phyloP scores from a whole-genome alignment of 345 rosid species.

The Nephelium lappaceum region DNA sequence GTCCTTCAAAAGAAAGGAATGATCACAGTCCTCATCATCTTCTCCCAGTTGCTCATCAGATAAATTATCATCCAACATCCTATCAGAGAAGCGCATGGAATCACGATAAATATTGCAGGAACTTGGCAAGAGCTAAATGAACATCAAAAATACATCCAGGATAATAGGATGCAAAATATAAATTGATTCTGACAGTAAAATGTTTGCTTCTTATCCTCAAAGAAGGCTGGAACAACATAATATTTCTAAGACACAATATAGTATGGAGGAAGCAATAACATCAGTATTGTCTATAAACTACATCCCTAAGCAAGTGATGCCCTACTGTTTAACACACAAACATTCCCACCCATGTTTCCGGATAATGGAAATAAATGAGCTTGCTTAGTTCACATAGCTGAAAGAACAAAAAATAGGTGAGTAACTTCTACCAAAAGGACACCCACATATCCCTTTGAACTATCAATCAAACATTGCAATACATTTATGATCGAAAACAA shows the following conservation, averaged over 20 bases:
- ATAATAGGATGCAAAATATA: not conserved
- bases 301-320: not conserved
- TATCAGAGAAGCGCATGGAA: constrained; percentile 31
- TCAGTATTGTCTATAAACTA: not conserved
- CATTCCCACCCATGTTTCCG: not conserved
- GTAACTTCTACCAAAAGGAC: not conserved
- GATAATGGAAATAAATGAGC: not conserved
- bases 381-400: not conserved
- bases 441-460: not conserved
- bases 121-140: not conserved
- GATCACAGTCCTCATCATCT: constrained; percentile 70
- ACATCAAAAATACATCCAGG: not conserved
- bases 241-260: constrained; percentile 9
- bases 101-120: constrained; percentile 15
- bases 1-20: constrained; percentile 77
- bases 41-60: constrained; percentile 45
- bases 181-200: not conserved
- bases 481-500: not conserved
- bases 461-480: not conserved
- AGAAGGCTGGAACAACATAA: not conserved
- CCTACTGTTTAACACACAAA: not conserved
- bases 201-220: not conserved
- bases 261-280: not conserved
- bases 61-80: constrained; percentile 55
- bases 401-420: not conserved